These are phyloP conservation scores for Chlamydomonas incerta DNA, from an alignment of 139 green algal genomes.

Conservation along the genomic window DNA sequence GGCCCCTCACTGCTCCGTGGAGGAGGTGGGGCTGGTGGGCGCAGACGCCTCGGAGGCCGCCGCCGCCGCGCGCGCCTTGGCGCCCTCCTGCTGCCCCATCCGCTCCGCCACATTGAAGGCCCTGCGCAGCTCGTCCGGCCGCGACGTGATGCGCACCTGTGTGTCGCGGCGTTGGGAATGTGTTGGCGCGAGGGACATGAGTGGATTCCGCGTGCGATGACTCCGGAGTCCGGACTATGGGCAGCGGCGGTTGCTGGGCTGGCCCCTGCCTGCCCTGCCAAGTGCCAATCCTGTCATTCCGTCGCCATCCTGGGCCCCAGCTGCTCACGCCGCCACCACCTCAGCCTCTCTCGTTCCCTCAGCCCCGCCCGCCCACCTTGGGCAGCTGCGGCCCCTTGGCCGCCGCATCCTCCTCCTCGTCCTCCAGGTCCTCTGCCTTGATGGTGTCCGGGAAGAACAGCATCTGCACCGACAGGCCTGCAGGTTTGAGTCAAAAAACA, in stretches of 20 bases:
- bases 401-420: not conserved
- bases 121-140: slow-evolving; percentile 41
- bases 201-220: no score
- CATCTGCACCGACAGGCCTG: slow-evolving; percentile 68
- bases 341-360: no score
- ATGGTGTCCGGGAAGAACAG: slow-evolving; percentile 60
- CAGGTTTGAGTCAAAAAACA: not conserved
- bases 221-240: no score
- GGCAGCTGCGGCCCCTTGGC: slow-evolving; percentile 57
- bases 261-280: no score
- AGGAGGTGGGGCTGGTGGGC: not conserved
- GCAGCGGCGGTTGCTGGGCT: no score
- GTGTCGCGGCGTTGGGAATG: no score
- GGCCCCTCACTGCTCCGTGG: not conserved
- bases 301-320: no score
- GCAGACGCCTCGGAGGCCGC: no score
- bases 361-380: no score
- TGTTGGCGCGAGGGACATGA: no score
- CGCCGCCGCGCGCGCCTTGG: not conserved
- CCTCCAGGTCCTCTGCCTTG: slow-evolving; percentile 43
- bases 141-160: slow-evolving; percentile 37
- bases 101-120: slow-evolving; percentile 51
- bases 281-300: no score
- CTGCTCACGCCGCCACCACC: no score
- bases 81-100: slow-evolving; percentile 27